These are phyloP conservation scores for Fusarium humuli DNA, from an alignment of 2,329 filamentous ascomycete genomes.

Conservation along the genomic window DNA sequence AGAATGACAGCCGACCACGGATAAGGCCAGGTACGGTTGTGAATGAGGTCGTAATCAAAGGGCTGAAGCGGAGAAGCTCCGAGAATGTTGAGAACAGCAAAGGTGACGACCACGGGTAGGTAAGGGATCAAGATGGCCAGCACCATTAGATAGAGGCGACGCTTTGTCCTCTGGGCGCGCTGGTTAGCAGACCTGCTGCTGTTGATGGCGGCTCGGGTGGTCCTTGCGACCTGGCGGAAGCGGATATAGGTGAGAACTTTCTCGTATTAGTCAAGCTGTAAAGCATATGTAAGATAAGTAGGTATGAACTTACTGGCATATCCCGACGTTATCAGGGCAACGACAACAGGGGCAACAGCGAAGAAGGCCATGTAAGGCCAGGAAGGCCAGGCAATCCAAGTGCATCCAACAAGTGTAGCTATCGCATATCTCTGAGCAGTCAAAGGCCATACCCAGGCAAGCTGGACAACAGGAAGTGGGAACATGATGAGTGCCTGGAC, in stretches of 20 bases:
- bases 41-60: conserved; percentile 59
- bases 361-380: conserved; percentile 64
- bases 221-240: conserved; percentile 60
- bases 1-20: conserved; percentile 63
- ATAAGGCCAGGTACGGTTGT: conserved; percentile 51
- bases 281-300: neutral
- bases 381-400: conserved; percentile 55
- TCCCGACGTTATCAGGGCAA: conserved; percentile 57
- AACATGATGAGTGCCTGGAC: conserved; percentile 67
- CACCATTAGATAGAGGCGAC: conserved; percentile 67
- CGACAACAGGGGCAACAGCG: conserved; percentile 58
- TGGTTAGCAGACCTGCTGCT: conserved; percentile 55
- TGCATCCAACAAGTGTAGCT: conserved; percentile 63
- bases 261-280: neutral
- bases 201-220: conserved; percentile 55
- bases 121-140: conserved; percentile 64
- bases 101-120: conserved; percentile 59
- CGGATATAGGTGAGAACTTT: conserved; percentile 61
- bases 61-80: conserved; percentile 45
- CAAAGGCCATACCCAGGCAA: conserved; percentile 61
- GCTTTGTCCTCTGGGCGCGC: conserved; percentile 61
- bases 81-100: conserved; percentile 57
- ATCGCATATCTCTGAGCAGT: conserved; percentile 62
- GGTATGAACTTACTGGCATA: conserved; percentile 59
- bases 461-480: conserved; percentile 62